Percentiles rank a stretch among this genome's conserved stretches.
phyloP scores from a whole-genome alignment of 2,329 filamentous ascomycete genomes.

The Colletotrichum kahawae region DNA sequence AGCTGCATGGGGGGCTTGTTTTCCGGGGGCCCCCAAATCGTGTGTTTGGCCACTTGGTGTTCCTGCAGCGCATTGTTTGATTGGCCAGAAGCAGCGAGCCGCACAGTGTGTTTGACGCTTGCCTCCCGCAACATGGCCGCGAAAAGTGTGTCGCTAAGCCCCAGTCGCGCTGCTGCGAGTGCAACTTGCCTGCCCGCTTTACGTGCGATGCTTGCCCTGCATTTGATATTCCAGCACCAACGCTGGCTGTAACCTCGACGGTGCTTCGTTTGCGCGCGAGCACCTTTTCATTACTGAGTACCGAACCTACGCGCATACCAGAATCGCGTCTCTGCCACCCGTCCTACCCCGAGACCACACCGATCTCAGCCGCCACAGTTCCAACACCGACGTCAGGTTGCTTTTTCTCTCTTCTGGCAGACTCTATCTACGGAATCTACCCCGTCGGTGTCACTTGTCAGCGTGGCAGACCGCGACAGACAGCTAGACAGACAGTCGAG shows the following conservation, averaged over 20 bases:
- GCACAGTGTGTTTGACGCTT: constrained; percentile 13
- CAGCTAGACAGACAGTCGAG: not conserved
- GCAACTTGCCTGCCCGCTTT: not conserved
- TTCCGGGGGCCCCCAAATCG: not conserved
- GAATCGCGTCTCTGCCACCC: not conserved
- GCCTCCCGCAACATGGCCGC: not conserved
- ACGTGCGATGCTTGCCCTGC: not conserved
- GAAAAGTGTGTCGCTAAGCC: not conserved
- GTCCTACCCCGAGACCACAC: not conserved
- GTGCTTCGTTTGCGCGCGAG: not conserved
- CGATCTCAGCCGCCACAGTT: not conserved
- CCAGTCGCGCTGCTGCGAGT: not conserved
- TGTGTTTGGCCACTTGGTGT: not conserved
- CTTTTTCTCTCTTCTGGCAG: not conserved
- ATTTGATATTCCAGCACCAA: not conserved
- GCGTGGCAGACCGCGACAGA: not conserved
- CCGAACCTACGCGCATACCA: not conserved
- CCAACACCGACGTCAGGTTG: not conserved
- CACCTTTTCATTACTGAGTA: not conserved
- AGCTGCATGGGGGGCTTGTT: not conserved
- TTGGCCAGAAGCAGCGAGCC: constrained; percentile 6
- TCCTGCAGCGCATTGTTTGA: not conserved
- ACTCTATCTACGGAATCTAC: not conserved
- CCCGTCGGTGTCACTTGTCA: not conserved
- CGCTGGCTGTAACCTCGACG: not conserved